These are phyloP conservation scores for Ogataea methanolica DNA, from an alignment of 805 yeast genomes.

Conservation along the genomic window DNA sequence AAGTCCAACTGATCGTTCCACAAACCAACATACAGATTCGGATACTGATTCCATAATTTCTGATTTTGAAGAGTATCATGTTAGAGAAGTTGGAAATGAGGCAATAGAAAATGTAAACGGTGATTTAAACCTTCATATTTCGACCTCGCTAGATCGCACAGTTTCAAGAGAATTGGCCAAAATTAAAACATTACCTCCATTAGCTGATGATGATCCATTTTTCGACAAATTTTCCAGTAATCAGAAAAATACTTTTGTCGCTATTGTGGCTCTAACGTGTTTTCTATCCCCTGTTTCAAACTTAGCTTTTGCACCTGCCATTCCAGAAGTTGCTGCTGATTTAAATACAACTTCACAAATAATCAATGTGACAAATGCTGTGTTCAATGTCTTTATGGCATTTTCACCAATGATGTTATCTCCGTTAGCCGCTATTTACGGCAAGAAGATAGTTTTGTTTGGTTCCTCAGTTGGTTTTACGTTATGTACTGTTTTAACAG, in stretches of 20 bases:
- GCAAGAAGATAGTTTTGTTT: conserved; percentile 42
- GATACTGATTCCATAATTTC: too few species aligned
- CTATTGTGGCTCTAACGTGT: conserved; percentile 34
- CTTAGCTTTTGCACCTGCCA: conserved; percentile 48
- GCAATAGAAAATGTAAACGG: too few species aligned
- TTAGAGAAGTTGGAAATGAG: too few species aligned
- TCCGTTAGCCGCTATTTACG: conserved; percentile 51
- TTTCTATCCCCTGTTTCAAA: conserved; percentile 42
- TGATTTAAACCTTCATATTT: too few species aligned
- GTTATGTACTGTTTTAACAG: conserved; percentile 24
- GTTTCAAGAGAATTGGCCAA: conserved; percentile 20
- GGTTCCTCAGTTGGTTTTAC: conserved; percentile 33
- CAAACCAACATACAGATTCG: too few species aligned
- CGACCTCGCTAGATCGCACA: neutral
- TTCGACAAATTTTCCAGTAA: conserved; percentile 22
- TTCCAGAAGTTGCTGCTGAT: conserved; percentile 41
- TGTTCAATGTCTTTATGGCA: conserved; percentile 48
- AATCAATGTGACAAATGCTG: conserved; percentile 46
- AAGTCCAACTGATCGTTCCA: too few species aligned
- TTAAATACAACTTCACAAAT: conserved; percentile 43
- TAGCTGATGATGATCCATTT: conserved; percentile 24
- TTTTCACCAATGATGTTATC: conserved; percentile 45
- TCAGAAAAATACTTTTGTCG: conserved; percentile 28
- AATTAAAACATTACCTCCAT: conserved; percentile 16
- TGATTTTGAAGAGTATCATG: too few species aligned